Conservation (phyloP, 306 rosid genomes). For the Nissolia schottii region DNA sequence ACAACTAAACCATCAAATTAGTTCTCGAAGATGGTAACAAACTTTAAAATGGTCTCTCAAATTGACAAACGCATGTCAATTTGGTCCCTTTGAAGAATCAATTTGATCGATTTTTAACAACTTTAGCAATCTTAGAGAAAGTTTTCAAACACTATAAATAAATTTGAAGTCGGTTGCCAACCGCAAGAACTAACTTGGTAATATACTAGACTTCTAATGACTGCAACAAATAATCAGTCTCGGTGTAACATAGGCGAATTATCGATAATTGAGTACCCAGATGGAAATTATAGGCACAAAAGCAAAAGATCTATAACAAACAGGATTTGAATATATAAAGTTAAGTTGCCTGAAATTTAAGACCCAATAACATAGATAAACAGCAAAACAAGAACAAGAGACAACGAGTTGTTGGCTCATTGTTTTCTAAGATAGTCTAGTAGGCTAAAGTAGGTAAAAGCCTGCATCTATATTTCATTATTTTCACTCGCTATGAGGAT, state of each 20-base stretch:
- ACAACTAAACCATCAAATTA: no score
- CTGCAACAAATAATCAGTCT: neutral
- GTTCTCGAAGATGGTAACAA: no score
- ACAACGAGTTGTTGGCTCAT: constrained; percentile 77
- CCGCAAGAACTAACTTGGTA: no score
- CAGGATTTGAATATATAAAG: neutral
- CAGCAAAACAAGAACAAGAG: constrained; percentile 32
- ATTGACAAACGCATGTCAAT: no score
- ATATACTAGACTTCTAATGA: neutral
- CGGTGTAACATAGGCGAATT: neutral
- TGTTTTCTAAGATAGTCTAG: constrained; percentile 16
- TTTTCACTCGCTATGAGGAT: constrained; percentile 6
- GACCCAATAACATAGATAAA: neutral
- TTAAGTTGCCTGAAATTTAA: neutral
- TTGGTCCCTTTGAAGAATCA: no score
- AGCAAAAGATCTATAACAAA: neutral
- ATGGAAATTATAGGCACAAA: neutral
- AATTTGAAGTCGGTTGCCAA: no score
- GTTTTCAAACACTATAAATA: no score
- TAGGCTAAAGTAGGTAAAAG: neutral
- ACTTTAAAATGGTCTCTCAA: no score
- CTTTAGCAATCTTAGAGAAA: no score
- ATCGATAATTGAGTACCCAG: neutral
- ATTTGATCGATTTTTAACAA: no score
- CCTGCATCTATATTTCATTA: neutral